These are phyloP conservation scores for Exophiala calicioides DNA, from an alignment of 2,329 filamentous ascomycete species.

Conservation along the genomic window DNA sequence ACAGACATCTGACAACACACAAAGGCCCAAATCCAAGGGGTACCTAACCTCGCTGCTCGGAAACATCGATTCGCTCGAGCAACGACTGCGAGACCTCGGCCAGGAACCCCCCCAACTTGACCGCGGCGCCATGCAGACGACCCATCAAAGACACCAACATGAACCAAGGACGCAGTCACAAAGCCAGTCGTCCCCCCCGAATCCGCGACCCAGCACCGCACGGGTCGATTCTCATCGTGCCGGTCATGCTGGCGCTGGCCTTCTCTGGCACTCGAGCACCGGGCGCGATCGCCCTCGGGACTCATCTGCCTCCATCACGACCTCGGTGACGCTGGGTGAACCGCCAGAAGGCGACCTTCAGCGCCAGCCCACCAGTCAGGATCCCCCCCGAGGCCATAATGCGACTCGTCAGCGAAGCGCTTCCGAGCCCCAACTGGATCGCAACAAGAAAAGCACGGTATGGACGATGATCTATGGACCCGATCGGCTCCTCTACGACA, in stretches of 20 bases:
- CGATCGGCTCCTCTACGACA: conserved; percentile 4
- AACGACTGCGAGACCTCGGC: background rate
- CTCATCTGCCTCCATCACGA: background rate
- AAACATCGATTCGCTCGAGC: background rate
- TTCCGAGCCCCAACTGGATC: background rate
- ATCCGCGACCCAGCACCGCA: too few species aligned
- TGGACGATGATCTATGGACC: background rate
- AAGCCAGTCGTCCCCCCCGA: too few species aligned
- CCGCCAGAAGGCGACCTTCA: too few species aligned
- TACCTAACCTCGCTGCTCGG: conserved; percentile 1
- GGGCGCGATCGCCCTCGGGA: too few species aligned
- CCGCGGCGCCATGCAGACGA: background rate
- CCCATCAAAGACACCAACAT: too few species aligned
- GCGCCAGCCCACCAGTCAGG: too few species aligned
- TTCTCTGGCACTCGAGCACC: too few species aligned
- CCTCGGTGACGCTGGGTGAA: background rate
- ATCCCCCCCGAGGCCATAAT: background rate
- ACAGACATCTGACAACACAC: too few species aligned
- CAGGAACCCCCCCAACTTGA: conserved; percentile 1
- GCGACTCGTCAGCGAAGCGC: background rate
- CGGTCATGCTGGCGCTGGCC: too few species aligned
- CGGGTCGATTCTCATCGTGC: too few species aligned
- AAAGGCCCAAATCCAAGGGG: conserved; percentile 1
- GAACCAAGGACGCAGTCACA: too few species aligned
- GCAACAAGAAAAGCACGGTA: background rate